Base-by-base conservation (phyloP, 768 basidiomycete species). In the Boletellus sp. region DNA sequence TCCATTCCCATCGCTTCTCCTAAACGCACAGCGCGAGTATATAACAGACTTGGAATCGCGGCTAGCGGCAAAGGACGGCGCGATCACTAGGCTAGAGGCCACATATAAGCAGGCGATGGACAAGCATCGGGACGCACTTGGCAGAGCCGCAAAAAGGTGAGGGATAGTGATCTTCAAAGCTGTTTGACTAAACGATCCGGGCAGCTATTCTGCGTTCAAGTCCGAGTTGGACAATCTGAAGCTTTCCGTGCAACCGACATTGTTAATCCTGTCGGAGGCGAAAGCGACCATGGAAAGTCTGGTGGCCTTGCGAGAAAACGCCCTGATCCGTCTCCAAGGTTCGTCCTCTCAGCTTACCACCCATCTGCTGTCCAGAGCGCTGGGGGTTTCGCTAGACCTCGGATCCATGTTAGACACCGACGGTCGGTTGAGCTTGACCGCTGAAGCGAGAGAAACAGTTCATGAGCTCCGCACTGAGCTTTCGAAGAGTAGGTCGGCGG, bases 381-480 rank as follows among this genome's bases (percentile, higher is more conserved):
- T 35, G 11, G 8, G 6, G 24, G 22, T 37, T 24, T 42, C n/a
- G 1, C 8, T 38, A 72, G 71, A 55, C 20, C 55, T 70, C 26
- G 63, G 67, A 43, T 52, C 61, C 15, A 61, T 59, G 48, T 50
- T 69, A 22, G 66, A 69, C 24, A 44, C 49, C 15, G 58, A 60
- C 5, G 63, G 65, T 33, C 62, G 56, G 12, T 51, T 71, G 39
- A 48, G 65, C 17, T 40, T 59, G 13, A 59, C 56, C 17, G 45
- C 46, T 11, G 64, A 62, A 49, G 65, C 65, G 1, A 61, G 66
- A 45, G 58, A 58, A 20, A 45, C 66, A 15, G 55, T 73, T 10
- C 53, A 62, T 20, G 72, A 72, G 33, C 59, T 74, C 13, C 68
- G 65, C 40, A 60, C 53, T 22, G 70, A 74, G 45, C 70, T 72